Evolutionary conservation across 2,329 filamentous ascomycete genomes (phyloP).

Genomic region (Fusarium sp.): DNA sequence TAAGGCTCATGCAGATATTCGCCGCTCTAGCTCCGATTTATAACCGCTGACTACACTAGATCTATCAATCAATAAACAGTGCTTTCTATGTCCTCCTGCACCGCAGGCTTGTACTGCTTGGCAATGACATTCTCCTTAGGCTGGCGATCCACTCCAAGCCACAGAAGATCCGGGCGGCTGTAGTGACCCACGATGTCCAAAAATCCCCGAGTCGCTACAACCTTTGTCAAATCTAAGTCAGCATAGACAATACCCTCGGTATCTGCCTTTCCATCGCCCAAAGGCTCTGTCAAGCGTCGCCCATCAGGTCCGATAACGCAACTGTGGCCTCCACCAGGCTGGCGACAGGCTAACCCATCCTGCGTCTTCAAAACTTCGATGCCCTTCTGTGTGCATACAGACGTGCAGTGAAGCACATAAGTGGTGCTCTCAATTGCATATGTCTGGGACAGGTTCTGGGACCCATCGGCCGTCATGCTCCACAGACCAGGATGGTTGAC

Average conservation of each 20-base stretch:
- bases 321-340: slow-evolving; percentile 35
- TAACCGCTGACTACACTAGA: neutral
- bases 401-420: slow-evolving; percentile 56
- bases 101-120: slow-evolving; percentile 4
- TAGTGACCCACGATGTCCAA: slow-evolving; percentile 50
- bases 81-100: neutral
- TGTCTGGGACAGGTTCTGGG: slow-evolving; percentile 56
- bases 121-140: slow-evolving; percentile 26
- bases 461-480: slow-evolving; percentile 47
- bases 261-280: slow-evolving; percentile 17
- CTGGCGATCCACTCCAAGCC: slow-evolving; percentile 42
- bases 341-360: slow-evolving; percentile 42
- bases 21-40: neutral
- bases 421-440: slow-evolving; percentile 65
- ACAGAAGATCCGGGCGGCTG: slow-evolving; percentile 50
- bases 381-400: slow-evolving; percentile 51
- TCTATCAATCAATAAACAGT: neutral
- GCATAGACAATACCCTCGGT: slow-evolving; percentile 59
- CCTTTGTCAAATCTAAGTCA: slow-evolving; percentile 56
- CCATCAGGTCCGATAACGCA: slow-evolving; percentile 38
- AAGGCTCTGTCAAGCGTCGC: slow-evolving; percentile 18
- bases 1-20: neutral
- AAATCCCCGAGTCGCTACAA: slow-evolving; percentile 51
- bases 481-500: slow-evolving; percentile 37
- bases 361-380: slow-evolving; percentile 52